Evolutionary conservation across 1,284 basidiomycete species (phyloP), one percentile per base, ranked within the genome.

Genomic region (Trichosporon sp.): DNA sequence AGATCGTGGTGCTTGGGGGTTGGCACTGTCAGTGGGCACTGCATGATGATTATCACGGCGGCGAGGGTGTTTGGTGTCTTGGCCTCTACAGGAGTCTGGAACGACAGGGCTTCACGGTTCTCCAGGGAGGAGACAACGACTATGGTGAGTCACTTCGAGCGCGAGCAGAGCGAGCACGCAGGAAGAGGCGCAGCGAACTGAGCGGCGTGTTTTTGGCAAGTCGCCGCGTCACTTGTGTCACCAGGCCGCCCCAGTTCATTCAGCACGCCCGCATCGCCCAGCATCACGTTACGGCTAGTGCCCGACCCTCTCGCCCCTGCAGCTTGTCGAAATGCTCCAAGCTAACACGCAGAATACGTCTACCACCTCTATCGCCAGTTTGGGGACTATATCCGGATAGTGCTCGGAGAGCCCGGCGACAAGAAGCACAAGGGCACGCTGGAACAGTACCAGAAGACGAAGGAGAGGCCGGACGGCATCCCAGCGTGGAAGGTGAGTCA

Each of bases 401-500:
- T 77, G 46, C 61, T 77, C 12, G 70, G 69, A 1, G 74, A 74
- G 14, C 21, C 61, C 11, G 56, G 61, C 4, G 67, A 67, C 16
- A 69, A 66, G 14, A 61, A 65, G 4, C 65, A 70, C 56, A 68
- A 73, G 37, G 66, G 68, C 12, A 40, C 43, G 40, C 68, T 68
- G 19, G 54, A 54, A 2, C 51, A 67, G 51, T 70, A 70, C 26
- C 35, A 64, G 43, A 78, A 78, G 66, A 71, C 67, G 2, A 35
- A n/a, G 1, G 26, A 73, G 4, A 64, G 69, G 4, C 67, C 40
- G 2, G 68, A 73, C 46, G 77, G 77, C 21, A 72, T 78, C 40
- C 77, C 77, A 0, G 77, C 77, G 0, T 78, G 77, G 77, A 76
- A 78, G 74, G 77, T 76, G 70, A 46, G 75, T 70, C 21, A 16